Conservation (phyloP, 495 filamentous ascomycete genomes). For the Chaetomium cochliodes region DNA sequence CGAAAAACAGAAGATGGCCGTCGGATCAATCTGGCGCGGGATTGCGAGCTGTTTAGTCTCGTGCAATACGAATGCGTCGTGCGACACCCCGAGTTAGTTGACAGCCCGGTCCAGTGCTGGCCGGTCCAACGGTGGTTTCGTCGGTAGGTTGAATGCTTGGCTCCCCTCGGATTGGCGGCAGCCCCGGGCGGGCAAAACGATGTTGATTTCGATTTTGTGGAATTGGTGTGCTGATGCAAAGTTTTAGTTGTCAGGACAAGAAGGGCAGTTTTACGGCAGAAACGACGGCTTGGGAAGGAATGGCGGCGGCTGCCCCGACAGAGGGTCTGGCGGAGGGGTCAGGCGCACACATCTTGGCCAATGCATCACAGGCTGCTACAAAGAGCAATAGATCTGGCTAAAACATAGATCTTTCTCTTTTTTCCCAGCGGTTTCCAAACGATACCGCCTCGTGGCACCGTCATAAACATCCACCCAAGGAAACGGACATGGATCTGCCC, state of each 20-base stretch:
- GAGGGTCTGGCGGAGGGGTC: not conserved
- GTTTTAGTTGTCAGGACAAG: constrained; percentile 65
- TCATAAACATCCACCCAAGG: not conserved
- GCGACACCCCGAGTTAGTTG: constrained; percentile 49
- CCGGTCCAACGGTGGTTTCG: constrained; percentile 77
- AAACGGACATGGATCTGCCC: constrained; percentile 19
- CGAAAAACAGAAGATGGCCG: constrained; percentile 50
- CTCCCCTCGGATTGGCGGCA: not conserved
- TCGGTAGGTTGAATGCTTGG: constrained; percentile 51
- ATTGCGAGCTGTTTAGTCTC: constrained; percentile 72
- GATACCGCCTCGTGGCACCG: not conserved
- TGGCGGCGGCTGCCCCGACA: constrained; percentile 12
- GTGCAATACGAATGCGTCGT: constrained; percentile 79
- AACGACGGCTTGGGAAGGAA: constrained; percentile 74
- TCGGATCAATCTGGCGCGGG: constrained; percentile 56
- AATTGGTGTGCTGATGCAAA: constrained; percentile 10
- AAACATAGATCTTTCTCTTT: not conserved
- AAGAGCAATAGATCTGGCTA: constrained; percentile 5
- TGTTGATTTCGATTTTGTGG: not conserved
- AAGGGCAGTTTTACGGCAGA: constrained; percentile 67
- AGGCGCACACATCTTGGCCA: not conserved
- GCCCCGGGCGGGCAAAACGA: not conserved
- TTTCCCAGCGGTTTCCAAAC: not conserved
- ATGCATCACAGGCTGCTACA: not conserved
- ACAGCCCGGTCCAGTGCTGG: constrained; percentile 65